Evolutionary conservation across 208 protist genomes (phyloP).

Genomic region (Trypanosoma grayi): DNA sequence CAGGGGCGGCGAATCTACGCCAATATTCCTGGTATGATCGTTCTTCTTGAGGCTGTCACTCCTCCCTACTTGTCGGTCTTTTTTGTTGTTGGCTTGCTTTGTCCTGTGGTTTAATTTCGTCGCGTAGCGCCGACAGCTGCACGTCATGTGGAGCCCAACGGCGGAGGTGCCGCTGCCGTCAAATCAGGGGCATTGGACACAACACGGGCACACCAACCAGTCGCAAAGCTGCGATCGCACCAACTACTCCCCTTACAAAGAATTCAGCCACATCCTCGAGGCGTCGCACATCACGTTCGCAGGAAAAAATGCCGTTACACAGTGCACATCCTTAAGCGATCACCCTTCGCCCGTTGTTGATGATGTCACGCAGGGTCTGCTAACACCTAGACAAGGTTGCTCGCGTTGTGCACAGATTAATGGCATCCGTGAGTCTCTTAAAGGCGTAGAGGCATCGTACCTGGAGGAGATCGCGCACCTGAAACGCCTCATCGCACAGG

Average conservation of each 20-base stretch:
- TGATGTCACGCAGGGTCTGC: not conserved
- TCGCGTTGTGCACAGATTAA: slow-evolving; percentile 18
- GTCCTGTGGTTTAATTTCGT: not conserved
- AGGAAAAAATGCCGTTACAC: not conserved
- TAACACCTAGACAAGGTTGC: slow-evolving; percentile 2
- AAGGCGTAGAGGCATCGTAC: slow-evolving; percentile 21
- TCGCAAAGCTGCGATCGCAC: not conserved
- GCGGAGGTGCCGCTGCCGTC: not conserved
- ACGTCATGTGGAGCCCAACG: not conserved
- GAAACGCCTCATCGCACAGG: slow-evolving; percentile 10
- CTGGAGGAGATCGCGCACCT: slow-evolving; percentile 21
- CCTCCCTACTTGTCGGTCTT: not conserved
- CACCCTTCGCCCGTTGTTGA: not conserved
- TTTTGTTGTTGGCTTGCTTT: not conserved
- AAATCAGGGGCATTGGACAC: not conserved
- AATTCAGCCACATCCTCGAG: slow-evolving; percentile 18
- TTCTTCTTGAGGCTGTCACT: not conserved
- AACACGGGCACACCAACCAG: not conserved
- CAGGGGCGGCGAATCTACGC: not conserved
- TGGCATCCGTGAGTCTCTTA: slow-evolving; percentile 8
- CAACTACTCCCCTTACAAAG: not conserved
- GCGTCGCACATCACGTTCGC: slow-evolving; percentile 10
- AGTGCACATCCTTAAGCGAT: not conserved
- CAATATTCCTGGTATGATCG: not conserved
- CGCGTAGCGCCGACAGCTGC: not conserved